Evolutionary conservation across 768 basidiomycete genomes (phyloP).

Genomic region (Agrocybe chaxingu): DNA sequence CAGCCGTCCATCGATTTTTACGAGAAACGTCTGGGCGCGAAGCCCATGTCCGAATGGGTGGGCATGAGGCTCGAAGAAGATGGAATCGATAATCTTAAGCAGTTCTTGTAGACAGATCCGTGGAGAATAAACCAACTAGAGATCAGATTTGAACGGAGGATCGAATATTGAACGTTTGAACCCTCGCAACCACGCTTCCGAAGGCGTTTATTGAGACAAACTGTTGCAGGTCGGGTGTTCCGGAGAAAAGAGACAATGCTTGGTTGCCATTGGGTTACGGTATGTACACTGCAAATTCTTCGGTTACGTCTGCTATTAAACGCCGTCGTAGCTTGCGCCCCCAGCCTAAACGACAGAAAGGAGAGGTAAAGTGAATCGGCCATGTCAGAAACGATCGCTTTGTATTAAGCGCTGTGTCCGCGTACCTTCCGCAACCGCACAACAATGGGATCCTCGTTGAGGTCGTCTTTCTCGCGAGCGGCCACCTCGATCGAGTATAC

Average conservation of each 20-base stretch:
- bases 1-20: conserved; percentile 90
- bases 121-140: conserved; percentile 8
- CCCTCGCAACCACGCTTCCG: not conserved
- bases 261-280: conserved; percentile 10
- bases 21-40: conserved; percentile 78
- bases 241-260: not conserved
- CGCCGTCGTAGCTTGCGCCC: conserved; percentile 87
- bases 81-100: conserved; percentile 60
- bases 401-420: conserved; percentile 8
- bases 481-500: conserved; percentile 86
- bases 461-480: conserved; percentile 77
- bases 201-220: not conserved
- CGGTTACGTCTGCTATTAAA: conserved; percentile 35
- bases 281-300: conserved; percentile 10
- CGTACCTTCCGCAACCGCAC: conserved; percentile 75
- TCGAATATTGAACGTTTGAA: not conserved
- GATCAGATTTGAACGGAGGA: conserved; percentile 2
- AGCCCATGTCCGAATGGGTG: conserved; percentile 81
- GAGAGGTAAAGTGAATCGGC: conserved; percentile 14
- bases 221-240: too few species aligned
- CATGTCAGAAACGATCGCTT: conserved; percentile 4
- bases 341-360: conserved; percentile 54
- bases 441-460: conserved; percentile 87
- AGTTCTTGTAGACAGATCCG: conserved; percentile 29
- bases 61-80: conserved; percentile 77